Evolutionary conservation across 805 yeast species (phyloP), one percentile per base, ranked within the genome.

Genomic region (Debaryomyces maramus): DNA sequence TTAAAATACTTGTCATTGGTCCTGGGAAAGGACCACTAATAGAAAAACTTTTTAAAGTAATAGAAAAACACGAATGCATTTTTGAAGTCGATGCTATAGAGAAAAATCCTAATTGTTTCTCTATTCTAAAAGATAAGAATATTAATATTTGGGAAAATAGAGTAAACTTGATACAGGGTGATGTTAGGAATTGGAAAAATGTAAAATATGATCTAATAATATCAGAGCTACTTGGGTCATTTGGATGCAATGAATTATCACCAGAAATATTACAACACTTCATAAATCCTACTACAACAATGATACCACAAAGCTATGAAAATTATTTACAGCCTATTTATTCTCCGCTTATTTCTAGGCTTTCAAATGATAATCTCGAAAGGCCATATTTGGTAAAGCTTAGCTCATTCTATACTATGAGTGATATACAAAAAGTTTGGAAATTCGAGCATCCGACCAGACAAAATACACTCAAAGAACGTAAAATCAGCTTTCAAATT

Each of bases 21-120:
- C 93, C 97, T 0, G 97, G 97, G 1, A 66, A 88, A 32, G 97
- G 97, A 1, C 90, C 91, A 0, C 61, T 90, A 20, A 80, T 89
- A 2, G 81, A 81, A 32, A 66, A 29, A 31, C 38, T 46, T 31
- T 32, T 31, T 20, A 40, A 40, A 5, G 32, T 32, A 42, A 41
- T 30, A 16, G 13, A 19, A 20, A 24, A 30, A 16, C 10, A 30
- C 7, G 10, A 6, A 6, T 7, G 33, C 3, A 33, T 27, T 6
- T 36, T 38, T 31, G 19, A 29, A 1, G 41, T 67, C n/a, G 43
- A 44, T 14, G 88, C 93, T 1, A 62, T 88, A 11, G 97, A 90
- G 55, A 85, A 82, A 52, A 87, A 87, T 55, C 69, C 76, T 5
- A 74, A 74, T 13, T 90, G 90, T 4, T 63, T 72, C 37, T 58